Base-by-base conservation (phyloP, 1,284 basidiomycete species). In the Cryptococcus hybrid region DNA sequence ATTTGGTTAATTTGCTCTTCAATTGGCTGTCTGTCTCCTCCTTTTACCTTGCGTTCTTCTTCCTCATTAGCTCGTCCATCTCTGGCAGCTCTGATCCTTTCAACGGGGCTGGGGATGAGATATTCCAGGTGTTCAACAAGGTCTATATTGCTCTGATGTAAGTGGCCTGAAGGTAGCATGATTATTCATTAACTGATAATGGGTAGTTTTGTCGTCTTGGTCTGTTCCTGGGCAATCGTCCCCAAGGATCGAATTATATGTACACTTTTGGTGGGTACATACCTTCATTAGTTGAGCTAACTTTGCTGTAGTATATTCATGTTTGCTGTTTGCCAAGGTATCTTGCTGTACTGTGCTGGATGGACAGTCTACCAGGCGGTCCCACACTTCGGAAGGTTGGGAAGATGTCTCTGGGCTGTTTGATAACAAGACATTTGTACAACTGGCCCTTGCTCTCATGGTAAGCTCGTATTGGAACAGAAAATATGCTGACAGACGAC, bases 351-450 rank as follows among this genome's bases (percentile, higher is more conserved):
- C 85, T 94, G 90, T 79, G 90, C 90, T 7, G 90, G 82, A 12
- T 94, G 83, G 74, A 93, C 90, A 0, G 88, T 92, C 50, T 94
- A 90, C 67, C 83, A 90, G 44, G 86, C 88, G 12, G 87, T 92
- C 6, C 88, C 89, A 1, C 86, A 83, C 84, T 2, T 56, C 84
- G 5, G 81, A 80, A 3, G 89, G 86, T 42, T 92, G 90, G 90
- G 80, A 84, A 61, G 78, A 88, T 67, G 80, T 90, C 68, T 81
- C 57, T 37, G 64, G 60, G 50, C 84, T 88, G 34, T 78, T 93
- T 55, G 69, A 80, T 62, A 90, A 89, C 68, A 78, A 80, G 58
- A 85, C 88, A 0, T 86, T 94, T 76, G 85, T 88, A 56, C 86
- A 92, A 66, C 88, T 94, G 53, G 86, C 76, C 24, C 52, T 74